Evolutionary conservation across 176 grass and related monocot species (phyloP), one percentile per base, ranked within the genome.

Genomic region (Bonia amplexicaulis): DNA sequence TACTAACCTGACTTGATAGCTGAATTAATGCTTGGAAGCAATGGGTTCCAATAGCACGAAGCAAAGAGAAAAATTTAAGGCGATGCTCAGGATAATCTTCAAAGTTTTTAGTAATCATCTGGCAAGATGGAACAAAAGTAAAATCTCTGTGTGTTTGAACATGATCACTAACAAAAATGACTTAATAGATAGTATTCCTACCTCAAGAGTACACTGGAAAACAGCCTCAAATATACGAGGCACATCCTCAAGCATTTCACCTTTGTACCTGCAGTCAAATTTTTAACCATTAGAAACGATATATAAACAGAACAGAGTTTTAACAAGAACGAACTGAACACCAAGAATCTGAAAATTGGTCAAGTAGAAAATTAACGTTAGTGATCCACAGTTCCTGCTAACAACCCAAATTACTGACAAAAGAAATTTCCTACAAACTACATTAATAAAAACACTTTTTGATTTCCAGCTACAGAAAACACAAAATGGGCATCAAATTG

Each of bases 21-120:
- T 94, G 90, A 80, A 99, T 96, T 89, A 99, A 81, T 37, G 97
- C 97, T 92, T 94, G 94, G 67, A 99, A 99, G 86, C 97, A 99
- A 77, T 99, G 93, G 26, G 97, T 99, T 19, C 97, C 97, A 53
- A 99, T 99, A 19, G 97, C 93, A 60, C 97, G 90, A 61, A 99
- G 91, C 71, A 99, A 82, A 37, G 93, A 96, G 74, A 99, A 99
- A 78, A 99, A 99, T 80, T 96, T 99, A 26, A 99, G 93, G 27
- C 97, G 91, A 74, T 99, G 97, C 88, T 99, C 97, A 26, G 97
- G 97, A 74, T 99, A 99, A 82, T 99, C 97, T 74, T 99, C 97
- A 14, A 99, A 99, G 79, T 99, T 99, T 73, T 94, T 96, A 39
- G 97, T 99, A 52, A 99, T 99, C 97, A 99, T 99, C 97, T 99